Percentiles rank a stretch among this genome's conserved stretches.
phyloP scores from a whole-genome alignment of 176 grass and related monocot genomes.

The Carex kokanica region DNA sequence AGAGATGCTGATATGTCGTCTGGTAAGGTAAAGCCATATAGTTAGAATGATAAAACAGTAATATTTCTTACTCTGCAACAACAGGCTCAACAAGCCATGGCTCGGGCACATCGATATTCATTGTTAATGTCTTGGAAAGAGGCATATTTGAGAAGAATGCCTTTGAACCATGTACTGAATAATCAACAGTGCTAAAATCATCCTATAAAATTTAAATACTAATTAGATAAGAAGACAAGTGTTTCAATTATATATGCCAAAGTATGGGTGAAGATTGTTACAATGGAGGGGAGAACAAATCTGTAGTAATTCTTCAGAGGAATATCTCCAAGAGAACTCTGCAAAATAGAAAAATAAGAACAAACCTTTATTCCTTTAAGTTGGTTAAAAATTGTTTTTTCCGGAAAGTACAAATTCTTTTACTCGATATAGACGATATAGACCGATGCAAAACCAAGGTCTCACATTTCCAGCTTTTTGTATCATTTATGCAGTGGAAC shows the following conservation, averaged over 20 bases:
- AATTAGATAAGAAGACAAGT: slow-evolving; percentile 6
- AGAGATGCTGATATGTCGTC: neutral
- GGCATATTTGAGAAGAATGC: slow-evolving; percentile 99
- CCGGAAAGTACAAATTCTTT: neutral
- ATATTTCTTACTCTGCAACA: slow-evolving; percentile 78
- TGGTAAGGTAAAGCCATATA: neutral
- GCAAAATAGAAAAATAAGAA: slow-evolving; percentile 42
- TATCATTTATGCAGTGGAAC: neutral
- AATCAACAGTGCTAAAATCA: slow-evolving; percentile 81
- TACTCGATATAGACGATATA: neutral
- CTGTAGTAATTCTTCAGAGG: slow-evolving; percentile 98
- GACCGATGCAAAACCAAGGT: neutral
- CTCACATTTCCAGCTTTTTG: neutral
- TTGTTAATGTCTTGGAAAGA: slow-evolving; percentile 90
- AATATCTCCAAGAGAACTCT: slow-evolving; percentile 97
- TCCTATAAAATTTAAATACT: slow-evolving; percentile 49
- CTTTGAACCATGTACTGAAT: slow-evolving; percentile 83
- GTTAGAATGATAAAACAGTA: slow-evolving; percentile 17
- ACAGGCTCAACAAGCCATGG: slow-evolving; percentile 98
- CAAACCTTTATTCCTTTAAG: neutral
- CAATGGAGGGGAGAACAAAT: slow-evolving; percentile 89
- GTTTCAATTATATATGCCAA: slow-evolving; percentile 3
- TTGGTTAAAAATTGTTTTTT: neutral
- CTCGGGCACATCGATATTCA: slow-evolving; percentile 98
- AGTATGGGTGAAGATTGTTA: slow-evolving; percentile 30